These are phyloP conservation scores for Santalum album DNA, from an alignment of 164 flowering plant genomes.

Conservation along the genomic window DNA sequence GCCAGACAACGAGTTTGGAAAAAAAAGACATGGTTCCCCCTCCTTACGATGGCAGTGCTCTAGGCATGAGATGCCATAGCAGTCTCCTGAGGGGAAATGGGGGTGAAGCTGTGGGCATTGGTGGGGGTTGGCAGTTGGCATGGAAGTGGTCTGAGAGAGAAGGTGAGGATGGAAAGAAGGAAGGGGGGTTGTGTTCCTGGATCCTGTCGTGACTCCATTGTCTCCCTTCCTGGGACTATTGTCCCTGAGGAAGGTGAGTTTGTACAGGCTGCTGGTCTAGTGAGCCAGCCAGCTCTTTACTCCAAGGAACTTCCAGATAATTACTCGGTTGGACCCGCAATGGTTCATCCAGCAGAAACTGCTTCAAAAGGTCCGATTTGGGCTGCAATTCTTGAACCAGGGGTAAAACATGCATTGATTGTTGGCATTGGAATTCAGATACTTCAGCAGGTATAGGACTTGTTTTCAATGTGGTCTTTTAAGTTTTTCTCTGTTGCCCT, in stretches of 20 bases:
- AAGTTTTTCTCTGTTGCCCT: no score
- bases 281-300: conserved; percentile 47
- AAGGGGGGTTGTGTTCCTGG: conserved; percentile 37
- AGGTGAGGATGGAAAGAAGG: conserved; percentile 39
- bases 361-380: conserved; percentile 31
- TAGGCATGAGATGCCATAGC: conserved; percentile 35
- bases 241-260: conserved; percentile 24
- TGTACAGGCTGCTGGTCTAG: conserved; percentile 51
- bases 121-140: conserved; percentile 65
- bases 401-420: conserved; percentile 48
- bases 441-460: conserved; percentile 50
- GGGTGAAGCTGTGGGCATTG: conserved; percentile 44
- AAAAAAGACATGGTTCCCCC: conserved; percentile 32
- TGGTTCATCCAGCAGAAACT: conserved; percentile 44
- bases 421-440: conserved; percentile 55
- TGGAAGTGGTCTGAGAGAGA: conserved; percentile 43
- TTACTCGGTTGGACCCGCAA: conserved; percentile 43
- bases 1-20: conserved; percentile 38
- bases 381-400: conserved; percentile 43
- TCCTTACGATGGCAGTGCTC: conserved; percentile 30
- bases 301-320: conserved; percentile 38
- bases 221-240: conserved; percentile 41
- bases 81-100: conserved; percentile 29
- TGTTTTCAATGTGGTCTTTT: no score
- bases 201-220: conserved; percentile 38